These are phyloP conservation scores for Zygnema cylindricum DNA, from an alignment of 139 green algal species.

Conservation along the genomic window DNA sequence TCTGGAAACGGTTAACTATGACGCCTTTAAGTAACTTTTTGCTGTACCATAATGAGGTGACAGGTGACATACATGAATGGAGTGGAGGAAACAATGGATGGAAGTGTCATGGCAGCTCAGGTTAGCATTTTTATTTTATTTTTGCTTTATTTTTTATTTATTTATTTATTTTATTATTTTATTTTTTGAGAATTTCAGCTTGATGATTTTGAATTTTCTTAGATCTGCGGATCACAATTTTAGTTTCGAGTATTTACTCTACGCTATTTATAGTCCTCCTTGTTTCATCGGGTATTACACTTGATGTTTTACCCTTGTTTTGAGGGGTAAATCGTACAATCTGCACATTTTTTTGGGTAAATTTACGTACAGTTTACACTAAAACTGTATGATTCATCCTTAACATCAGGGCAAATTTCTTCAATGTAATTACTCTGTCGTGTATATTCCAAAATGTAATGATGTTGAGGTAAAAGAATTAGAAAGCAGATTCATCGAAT, in stretches of 20 bases:
- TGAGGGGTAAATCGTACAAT: no score
- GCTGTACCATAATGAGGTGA: no score
- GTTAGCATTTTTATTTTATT: slow-evolving; percentile 25
- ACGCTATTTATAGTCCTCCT: background rate
- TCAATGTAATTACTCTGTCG: no score
- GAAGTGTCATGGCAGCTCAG: slow-evolving; percentile 39
- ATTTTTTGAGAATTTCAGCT: background rate
- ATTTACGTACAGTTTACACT: no score
- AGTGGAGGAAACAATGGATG: slow-evolving; percentile 46
- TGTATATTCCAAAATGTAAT: no score
- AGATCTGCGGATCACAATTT: background rate
- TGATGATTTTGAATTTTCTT: background rate
- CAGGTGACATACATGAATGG: slow-evolving; percentile 41
- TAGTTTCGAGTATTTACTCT: background rate
- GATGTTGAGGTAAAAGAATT: no score
- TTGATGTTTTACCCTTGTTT: background rate
- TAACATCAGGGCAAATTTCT: no score
- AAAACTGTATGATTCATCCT: no score
- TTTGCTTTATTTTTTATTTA: background rate
- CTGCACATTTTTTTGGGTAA: no score
- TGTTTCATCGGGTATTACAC: background rate
- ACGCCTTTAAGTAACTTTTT: no score
- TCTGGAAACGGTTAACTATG: background rate
- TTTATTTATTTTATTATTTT: background rate
- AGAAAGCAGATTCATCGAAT: no score